Evolutionary conservation across 1,284 basidiomycete genomes (phyloP).

Genomic region (Inonotus obliquus): DNA sequence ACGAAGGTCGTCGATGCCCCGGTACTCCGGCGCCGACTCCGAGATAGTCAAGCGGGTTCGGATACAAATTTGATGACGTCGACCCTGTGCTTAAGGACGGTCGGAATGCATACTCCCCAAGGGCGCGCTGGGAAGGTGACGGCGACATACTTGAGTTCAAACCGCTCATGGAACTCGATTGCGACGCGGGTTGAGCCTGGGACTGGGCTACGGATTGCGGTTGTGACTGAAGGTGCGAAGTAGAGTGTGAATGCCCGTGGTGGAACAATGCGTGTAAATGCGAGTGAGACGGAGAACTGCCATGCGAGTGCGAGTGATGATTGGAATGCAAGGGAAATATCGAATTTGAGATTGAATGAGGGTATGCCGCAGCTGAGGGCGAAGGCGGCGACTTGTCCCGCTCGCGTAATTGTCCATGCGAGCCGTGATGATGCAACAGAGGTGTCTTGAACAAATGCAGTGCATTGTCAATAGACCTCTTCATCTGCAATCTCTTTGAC

Average conservation of each 20-base stretch:
- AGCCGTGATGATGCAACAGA: conserved; percentile 13
- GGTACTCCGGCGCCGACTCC: not conserved
- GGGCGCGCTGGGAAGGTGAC: not conserved
- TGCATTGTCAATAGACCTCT: conserved; percentile 18
- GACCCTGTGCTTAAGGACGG: not conserved
- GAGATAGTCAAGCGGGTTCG: not conserved
- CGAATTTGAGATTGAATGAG: not conserved
- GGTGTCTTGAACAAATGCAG: conserved; percentile 14
- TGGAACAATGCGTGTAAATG: conserved; percentile 4
- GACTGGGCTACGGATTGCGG: conserved; percentile 1
- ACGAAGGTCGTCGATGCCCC: conserved; percentile 15
- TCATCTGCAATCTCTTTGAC: conserved; percentile 15
- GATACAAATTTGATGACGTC: not conserved
- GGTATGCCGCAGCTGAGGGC: conserved; percentile 1
- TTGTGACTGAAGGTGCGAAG: conserved; percentile 4
- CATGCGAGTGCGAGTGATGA: not conserved
- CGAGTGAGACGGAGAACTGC: conserved; percentile 1
- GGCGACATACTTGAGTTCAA: not conserved
- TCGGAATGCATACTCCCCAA: conserved; percentile 11
- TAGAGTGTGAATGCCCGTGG: conserved; percentile 7
- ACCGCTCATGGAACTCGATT: not conserved
- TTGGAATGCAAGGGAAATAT: not conserved
- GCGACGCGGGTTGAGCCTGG: not conserved
- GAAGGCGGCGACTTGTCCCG: conserved; percentile 9
- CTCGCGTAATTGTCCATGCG: conserved; percentile 13